Percentiles rank a stretch among this genome's conserved stretches.
phyloP scores from a whole-genome alignment of 192 early-diverging fungal genomes.

The Coemansia sp. region DNA sequence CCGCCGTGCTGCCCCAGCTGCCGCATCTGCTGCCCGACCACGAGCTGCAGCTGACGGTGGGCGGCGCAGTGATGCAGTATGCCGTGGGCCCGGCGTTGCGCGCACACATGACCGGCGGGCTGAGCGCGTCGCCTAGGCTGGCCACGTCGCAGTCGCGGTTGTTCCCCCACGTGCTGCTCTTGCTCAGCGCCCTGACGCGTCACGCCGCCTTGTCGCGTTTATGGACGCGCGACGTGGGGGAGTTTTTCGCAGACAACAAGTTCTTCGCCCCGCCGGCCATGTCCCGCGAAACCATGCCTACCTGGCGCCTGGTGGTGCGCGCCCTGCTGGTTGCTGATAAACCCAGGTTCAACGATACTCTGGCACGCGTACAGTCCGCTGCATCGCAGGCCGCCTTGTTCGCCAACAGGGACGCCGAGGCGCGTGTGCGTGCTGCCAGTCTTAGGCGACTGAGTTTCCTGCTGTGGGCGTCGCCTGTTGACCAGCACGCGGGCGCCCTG shows the following conservation, averaged over 20 bases:
- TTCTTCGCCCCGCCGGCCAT: slow-evolving; percentile 44
- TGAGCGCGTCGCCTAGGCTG: slow-evolving; percentile 34
- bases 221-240: slow-evolving; percentile 52
- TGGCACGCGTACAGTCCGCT: slow-evolving; percentile 70
- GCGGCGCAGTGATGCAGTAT: slow-evolving; percentile 81
- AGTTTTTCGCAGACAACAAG: slow-evolving; percentile 46
- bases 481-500: slow-evolving; percentile 78
- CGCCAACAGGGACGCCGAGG: slow-evolving; percentile 80
- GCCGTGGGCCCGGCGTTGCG: slow-evolving; percentile 69
- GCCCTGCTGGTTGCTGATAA: slow-evolving; percentile 72
- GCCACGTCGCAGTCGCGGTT: slow-evolving; percentile 31
- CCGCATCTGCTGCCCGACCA: slow-evolving; percentile 69
- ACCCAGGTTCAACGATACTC: slow-evolving; percentile 69
- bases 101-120: slow-evolving; percentile 53
- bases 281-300: slow-evolving; percentile 36
- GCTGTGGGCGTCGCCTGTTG: slow-evolving; percentile 65
- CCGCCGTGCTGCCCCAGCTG: slow-evolving; percentile 64
- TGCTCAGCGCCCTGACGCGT: slow-evolving; percentile 33
- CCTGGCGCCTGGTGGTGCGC: slow-evolving; percentile 71
- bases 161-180: slow-evolving; percentile 33
- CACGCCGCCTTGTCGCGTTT: slow-evolving; percentile 41
- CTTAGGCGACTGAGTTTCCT: slow-evolving; percentile 79
- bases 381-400: slow-evolving; percentile 64
- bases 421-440: slow-evolving; percentile 60
- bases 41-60: slow-evolving; percentile 61